Conservation (phyloP, 140 eudicot genomes). For the Anethum foeniculum region DNA sequence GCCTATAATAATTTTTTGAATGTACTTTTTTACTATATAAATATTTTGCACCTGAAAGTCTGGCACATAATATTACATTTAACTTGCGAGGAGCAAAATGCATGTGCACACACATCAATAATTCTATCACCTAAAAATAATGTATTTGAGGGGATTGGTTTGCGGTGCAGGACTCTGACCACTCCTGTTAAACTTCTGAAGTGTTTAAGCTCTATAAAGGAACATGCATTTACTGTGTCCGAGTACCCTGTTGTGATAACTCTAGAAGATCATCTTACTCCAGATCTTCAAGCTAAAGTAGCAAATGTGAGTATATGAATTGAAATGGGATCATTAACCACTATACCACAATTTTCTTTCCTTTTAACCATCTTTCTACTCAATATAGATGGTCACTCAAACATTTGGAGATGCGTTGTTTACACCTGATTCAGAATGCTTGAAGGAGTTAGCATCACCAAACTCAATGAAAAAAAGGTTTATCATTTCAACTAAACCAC, state of each 20-base stretch:
- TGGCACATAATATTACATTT: background rate
- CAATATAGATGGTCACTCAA: constrained; percentile 63
- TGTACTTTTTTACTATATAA: background rate
- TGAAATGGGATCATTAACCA: background rate
- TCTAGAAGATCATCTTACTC: constrained; percentile 89
- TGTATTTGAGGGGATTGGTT: constrained; percentile 1
- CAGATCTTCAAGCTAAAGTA: constrained; percentile 88
- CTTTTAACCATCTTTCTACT: constrained; percentile 10
- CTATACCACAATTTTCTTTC: constrained; percentile 9
- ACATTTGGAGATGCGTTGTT: constrained; percentile 76
- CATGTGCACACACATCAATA: background rate
- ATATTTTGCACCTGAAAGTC: background rate
- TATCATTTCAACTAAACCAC: constrained; percentile 90
- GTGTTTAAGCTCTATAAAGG: constrained; percentile 70
- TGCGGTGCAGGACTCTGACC: constrained; percentile 64
- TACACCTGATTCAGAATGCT: constrained; percentile 47
- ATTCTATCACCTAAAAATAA: background rate
- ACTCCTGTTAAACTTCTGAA: constrained; percentile 73
- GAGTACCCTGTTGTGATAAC: constrained; percentile 90
- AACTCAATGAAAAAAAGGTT: constrained; percentile 47
- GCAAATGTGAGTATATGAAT: constrained; percentile 53
- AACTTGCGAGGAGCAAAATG: background rate
- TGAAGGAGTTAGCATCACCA: constrained; percentile 67
- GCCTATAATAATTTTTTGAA: background rate
- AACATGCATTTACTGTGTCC: constrained; percentile 70